phyloP scores from a whole-genome alignment of 1,284 basidiomycete species.

The Fomitopsis betulina region DNA sequence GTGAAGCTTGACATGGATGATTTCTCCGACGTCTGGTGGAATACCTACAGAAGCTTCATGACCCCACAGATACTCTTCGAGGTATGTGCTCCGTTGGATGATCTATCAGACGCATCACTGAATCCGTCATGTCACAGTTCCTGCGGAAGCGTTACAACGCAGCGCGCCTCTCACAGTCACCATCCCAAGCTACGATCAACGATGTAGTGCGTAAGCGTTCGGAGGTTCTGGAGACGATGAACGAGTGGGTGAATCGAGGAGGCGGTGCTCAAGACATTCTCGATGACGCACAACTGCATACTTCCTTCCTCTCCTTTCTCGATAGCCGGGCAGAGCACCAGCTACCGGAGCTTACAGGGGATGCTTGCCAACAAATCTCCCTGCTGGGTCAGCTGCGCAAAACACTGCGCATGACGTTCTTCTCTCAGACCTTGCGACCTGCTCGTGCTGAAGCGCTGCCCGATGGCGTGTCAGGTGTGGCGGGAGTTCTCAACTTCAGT shows the following conservation, averaged over 20 bases:
- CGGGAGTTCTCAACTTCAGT: conserved; percentile 36
- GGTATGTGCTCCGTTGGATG: conserved; percentile 36
- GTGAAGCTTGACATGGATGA: conserved; percentile 66
- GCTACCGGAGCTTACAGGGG: conserved; percentile 9
- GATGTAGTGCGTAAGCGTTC: conserved; percentile 34
- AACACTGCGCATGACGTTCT: conserved; percentile 43
- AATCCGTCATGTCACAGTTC: conserved; percentile 42
- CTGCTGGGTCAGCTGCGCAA: conserved; percentile 40
- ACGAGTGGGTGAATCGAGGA: conserved; percentile 66
- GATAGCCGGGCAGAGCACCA: conserved; percentile 20
- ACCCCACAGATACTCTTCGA: conserved; percentile 78
- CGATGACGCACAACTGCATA: conserved; percentile 61
- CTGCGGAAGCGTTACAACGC: conserved; percentile 67
- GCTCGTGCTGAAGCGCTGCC: conserved; percentile 25
- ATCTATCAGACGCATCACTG: background rate
- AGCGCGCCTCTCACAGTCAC: conserved; percentile 30
- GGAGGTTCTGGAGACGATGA: conserved; percentile 59
- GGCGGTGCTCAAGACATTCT: conserved; percentile 72
- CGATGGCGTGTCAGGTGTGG: conserved; percentile 24
- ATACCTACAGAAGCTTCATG: conserved; percentile 72
- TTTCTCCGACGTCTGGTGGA: conserved; percentile 76
- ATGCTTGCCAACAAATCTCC: conserved; percentile 39
- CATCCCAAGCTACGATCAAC: conserved; percentile 20
- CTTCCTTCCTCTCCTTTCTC: conserved; percentile 54
- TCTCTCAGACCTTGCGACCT: conserved; percentile 60